These are phyloP conservation scores for Aspergillus biplanus DNA, from an alignment of 495 filamentous ascomycete species.

Conservation along the genomic window DNA sequence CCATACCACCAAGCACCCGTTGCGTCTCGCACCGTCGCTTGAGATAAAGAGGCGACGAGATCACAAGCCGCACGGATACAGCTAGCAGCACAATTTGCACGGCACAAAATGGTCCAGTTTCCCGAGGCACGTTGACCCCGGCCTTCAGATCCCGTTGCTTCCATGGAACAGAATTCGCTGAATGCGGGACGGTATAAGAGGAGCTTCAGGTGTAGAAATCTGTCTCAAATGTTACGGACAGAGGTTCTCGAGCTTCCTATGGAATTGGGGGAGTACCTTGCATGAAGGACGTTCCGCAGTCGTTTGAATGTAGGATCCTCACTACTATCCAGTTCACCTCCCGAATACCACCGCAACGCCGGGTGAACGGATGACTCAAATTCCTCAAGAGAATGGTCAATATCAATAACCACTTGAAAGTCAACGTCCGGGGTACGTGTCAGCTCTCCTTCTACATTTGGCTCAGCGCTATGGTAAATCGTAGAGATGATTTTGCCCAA, in stretches of 20 bases:
- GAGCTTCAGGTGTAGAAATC: not conserved
- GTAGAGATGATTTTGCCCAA: too few relatives aligned
- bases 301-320: not conserved
- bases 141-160: not conserved
- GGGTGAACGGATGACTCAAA: not conserved
- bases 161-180: not conserved
- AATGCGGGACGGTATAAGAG: conserved; percentile 8
- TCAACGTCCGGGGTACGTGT: not conserved
- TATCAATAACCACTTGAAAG: not conserved
- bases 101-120: too few relatives aligned
- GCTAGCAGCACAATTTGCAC: too few relatives aligned
- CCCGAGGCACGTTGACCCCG: not conserved
- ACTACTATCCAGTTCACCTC: not conserved
- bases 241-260: not conserved
- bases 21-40: too few relatives aligned
- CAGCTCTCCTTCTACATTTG: too few relatives aligned
- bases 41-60: too few relatives aligned
- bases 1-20: too few relatives aligned
- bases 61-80: too few relatives aligned
- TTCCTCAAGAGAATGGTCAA: not conserved
- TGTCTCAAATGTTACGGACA: not conserved
- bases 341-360: not conserved
- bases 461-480: too few relatives aligned
- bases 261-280: not conserved
- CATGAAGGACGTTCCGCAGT: not conserved